Conservation (phyloP, 2,329 filamentous ascomycete species). For the Diaporthe sp. region DNA sequence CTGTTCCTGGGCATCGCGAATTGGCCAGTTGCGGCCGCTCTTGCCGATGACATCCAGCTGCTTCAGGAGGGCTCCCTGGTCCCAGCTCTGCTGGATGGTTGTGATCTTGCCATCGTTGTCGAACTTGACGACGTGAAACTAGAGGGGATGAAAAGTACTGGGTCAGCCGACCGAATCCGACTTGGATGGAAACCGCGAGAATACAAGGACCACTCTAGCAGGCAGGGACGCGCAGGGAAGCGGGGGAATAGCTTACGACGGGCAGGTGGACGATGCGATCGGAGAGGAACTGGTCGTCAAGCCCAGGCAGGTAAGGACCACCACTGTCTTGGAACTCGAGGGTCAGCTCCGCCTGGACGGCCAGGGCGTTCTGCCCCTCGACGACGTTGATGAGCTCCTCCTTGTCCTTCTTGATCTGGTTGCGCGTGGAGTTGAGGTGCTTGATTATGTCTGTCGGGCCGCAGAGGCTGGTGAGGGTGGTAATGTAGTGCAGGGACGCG, state of each 20-base stretch:
- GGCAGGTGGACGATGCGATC: conserved; percentile 83
- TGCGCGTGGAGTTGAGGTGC: conserved; percentile 78
- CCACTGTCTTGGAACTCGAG: conserved; percentile 85
- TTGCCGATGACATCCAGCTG: conserved; percentile 94
- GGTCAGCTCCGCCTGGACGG: conserved; percentile 82
- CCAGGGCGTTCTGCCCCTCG: conserved; percentile 76
- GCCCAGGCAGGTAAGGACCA: conserved; percentile 84
- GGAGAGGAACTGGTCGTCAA: conserved; percentile 94
- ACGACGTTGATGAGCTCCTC: conserved; percentile 80
- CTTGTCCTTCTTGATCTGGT: conserved; percentile 84
- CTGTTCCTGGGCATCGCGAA: conserved; percentile 88
- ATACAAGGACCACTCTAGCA: neutral
- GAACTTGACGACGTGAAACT: conserved; percentile 92
- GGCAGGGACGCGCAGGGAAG: neutral
- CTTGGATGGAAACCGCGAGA: neutral
- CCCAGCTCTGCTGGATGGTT: conserved; percentile 93
- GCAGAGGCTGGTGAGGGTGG: conserved; percentile 80
- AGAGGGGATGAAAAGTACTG: neutral
- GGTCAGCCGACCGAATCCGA: conserved; percentile 8
- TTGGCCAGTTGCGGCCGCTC: conserved; percentile 93
- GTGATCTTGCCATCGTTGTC: conserved; percentile 80
- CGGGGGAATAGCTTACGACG: conserved; percentile 71
- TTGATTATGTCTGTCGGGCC: conserved; percentile 82
- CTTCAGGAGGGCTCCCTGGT: conserved; percentile 92
- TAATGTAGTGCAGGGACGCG: conserved; percentile 86